Evolutionary conservation across 2,329 filamentous ascomycete species (phyloP), one percentile per base, ranked within the genome.

Genomic region (Tolypocladium ophioglossoides): DNA sequence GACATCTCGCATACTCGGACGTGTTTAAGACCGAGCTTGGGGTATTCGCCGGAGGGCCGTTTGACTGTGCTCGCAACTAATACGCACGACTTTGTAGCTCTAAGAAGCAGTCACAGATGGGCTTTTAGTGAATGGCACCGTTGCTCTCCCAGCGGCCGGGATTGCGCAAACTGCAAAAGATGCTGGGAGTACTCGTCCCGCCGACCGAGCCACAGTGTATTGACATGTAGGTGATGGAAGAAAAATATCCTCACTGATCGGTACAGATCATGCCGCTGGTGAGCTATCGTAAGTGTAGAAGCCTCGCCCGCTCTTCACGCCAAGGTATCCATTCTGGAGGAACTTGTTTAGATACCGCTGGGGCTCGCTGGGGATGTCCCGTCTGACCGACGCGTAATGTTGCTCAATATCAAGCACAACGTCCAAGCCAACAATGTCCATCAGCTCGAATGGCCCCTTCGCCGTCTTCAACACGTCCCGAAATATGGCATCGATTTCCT

Each of bases 401-500:
- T 64, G 58, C 52, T 68, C 65, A 46, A 68, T 67, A 12, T 66
- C 65, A 20, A 62, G 40, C 1, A 68, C 65, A 9, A 68, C 65
- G 47, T 67, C 65, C 2, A 67, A 49, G 0, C 65, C 65, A 3
- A 68, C 65, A 37, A 66, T 54, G 49, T 67, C 65, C 65, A 68
- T 68, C 27, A 60, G 59, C 49, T 67, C 64, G 51, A 67, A 68
- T 0, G 65, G 65, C 0, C 65, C 65, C 24, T 67, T 66, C 3
- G 61, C 59, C 0, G 65, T 67, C 47, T 68, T 67, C 2, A 68
- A 55, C 2, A 68, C 58, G 1, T 61, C 62, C 20, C 61, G 63
- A 54, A 68, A 67, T 9, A 68, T 66, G 30, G 58, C 58, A 24
- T 67, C 65, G 9, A 67, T 67, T 51, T 68, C 65, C 47, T 65